A percentile compares a stretch with the other conserved stretches of the same genome.
Conservation (phyloP, 768 basidiomycete genomes). For the Crassisporium funariophilum region DNA sequence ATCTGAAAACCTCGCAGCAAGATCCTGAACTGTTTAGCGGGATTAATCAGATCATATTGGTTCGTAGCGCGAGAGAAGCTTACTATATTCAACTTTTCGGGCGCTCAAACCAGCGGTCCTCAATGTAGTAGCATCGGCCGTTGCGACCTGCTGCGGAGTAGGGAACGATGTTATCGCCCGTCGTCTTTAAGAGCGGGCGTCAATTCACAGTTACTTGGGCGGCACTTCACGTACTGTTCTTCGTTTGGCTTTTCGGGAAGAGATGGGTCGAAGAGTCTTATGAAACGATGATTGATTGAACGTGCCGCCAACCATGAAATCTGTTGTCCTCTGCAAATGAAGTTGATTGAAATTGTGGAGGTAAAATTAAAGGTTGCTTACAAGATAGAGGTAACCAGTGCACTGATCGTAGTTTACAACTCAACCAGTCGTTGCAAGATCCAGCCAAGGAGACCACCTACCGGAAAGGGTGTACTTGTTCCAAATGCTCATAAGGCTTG, state of each 20-base stretch:
- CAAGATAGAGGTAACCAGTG: conserved; percentile 73
- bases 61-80: conserved; percentile 19
- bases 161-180: too few relatives aligned
- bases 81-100: conserved; percentile 95
- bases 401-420: conserved; percentile 39
- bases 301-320: conserved; percentile 88
- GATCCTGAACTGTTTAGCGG: conserved; percentile 60
- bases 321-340: conserved; percentile 61
- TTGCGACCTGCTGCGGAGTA: conserved; percentile 64
- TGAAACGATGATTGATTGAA: conserved; percentile 79
- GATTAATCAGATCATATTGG: conserved; percentile 4
- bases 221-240: conserved; percentile 39
- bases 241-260: conserved; percentile 69
- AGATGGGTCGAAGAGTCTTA: conserved; percentile 70
- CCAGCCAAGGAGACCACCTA: conserved; percentile 27
- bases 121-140: conserved; percentile 59
- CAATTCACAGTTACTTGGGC: too few relatives aligned
- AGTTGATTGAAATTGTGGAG: neutral
- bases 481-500: conserved; percentile 75
- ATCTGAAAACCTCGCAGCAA: conserved; percentile 80
- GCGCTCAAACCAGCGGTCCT: conserved; percentile 76
- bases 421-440: neutral
- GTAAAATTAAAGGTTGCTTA: conserved; percentile 34
- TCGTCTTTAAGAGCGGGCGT: too few relatives aligned
- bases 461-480: conserved; percentile 84